Base-by-base conservation (phyloP, 1,284 basidiomycete species). In the Irpex sp. region DNA sequence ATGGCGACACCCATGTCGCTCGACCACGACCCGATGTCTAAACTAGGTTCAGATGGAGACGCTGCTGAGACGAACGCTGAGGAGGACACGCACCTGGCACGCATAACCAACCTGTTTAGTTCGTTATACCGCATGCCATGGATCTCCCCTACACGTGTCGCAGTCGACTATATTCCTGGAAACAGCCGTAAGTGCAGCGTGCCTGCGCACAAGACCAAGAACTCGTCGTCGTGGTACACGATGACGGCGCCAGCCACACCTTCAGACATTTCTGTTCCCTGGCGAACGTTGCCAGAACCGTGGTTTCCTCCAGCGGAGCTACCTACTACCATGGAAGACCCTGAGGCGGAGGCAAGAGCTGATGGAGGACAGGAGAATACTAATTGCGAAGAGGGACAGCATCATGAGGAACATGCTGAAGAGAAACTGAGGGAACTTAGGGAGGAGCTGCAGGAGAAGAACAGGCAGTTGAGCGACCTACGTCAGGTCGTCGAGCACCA, bases 101-200 rank as follows among this genome's bases (percentile, higher is more conserved):
- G 60, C 5, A 48, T 66, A 7, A 57, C 60, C 37, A 51, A 58
- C 8, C 58, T 66, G 15, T 44, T 66, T 2, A 61, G 38, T 7
- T 63, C 64, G 17, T 52, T 68, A 17, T 65, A 54, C 54, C 62
- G 60, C 40, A 34, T 68, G 57, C 67, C 67, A 31, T 68, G 67
- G 67, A 62, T 66, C 21, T 65, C 67, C 31, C 34, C 62, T 17
- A 34, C 13, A 6, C 61, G 67, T 8, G 64, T 66, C 34, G 62
- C 65, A 15, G 62, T 62, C 8, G 67, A 68, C 52, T 68, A 68
- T 58, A 44, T 63, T 34, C 67, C 67, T 15, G 67, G 67, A 9
- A 60, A 57, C 44, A 65, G 63, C 31, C 36, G 62, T 6, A n/a
- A 26, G 19, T 37, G 59, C 17, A 62, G 58, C 36, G 47, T 49